Percentiles rank a stretch among this genome's conserved stretches.
These are phyloP conservation scores for Carex myosuroides DNA, from an alignment of 176 grass and related monocot species.

Conservation along the genomic window DNA sequence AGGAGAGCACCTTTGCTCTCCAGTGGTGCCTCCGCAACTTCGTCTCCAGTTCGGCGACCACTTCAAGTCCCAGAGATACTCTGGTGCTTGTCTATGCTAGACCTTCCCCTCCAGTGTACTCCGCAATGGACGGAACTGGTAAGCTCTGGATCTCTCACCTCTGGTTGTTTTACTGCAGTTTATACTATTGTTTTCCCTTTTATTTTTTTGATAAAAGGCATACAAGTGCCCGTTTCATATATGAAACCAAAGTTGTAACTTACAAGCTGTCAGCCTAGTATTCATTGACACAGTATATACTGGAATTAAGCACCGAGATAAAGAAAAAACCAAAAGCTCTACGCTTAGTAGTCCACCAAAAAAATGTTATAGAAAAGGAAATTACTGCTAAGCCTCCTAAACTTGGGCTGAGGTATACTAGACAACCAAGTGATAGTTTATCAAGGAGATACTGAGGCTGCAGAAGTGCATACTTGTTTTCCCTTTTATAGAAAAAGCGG, in stretches of 20 bases:
- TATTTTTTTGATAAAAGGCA: neutral
- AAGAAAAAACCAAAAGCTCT: no score
- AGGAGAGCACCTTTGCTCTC: slow-evolving; percentile 64
- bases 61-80: slow-evolving; percentile 23
- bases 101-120: slow-evolving; percentile 35
- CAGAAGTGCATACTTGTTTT: neutral
- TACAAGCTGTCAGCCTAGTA: no score
- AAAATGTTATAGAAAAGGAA: no score
- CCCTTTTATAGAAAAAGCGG: neutral
- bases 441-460: no score
- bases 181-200: neutral
- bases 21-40: slow-evolving; percentile 64
- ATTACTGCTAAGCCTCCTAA: no score
- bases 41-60: neutral
- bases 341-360: no score
- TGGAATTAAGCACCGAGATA: no score
- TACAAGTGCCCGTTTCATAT: no score
- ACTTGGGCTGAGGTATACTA: no score
- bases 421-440: no score
- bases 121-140: slow-evolving; percentile 57
- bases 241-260: no score
- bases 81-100: slow-evolving; percentile 59
- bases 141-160: neutral
- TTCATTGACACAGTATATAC: no score
- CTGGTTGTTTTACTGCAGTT: neutral